Evolutionary conservation across 2,329 filamentous ascomycete genomes (phyloP).

Genomic region (Trichoderma brevicompactum): DNA sequence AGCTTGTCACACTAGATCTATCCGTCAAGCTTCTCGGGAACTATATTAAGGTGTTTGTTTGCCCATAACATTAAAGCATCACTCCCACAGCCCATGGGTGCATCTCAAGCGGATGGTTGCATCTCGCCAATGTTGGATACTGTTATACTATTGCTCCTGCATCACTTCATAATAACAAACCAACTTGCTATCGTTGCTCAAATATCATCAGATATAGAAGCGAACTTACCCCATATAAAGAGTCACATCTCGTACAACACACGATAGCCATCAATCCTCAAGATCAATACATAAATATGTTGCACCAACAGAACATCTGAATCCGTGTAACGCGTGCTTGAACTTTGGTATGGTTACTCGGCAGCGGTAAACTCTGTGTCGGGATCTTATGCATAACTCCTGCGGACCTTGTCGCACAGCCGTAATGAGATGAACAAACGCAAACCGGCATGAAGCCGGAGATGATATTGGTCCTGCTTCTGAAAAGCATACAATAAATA

Average conservation of each 20-base stretch:
- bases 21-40: conserved; percentile 8
- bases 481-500: no score
- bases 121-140: background rate
- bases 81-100: no score
- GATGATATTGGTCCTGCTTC: background rate
- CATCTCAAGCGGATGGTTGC: background rate
- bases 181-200: background rate
- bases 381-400: background rate
- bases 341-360: background rate
- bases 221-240: background rate
- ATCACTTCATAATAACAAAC: background rate
- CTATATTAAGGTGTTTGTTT: conserved; percentile 20
- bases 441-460: background rate
- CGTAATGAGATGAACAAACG: background rate
- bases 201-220: no score
- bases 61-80: background rate
- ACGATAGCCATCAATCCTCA: background rate
- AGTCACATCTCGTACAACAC: background rate
- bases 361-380: background rate
- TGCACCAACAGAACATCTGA: background rate
- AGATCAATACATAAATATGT: background rate
- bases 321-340: background rate
- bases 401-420: background rate
- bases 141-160: background rate
- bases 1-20: background rate